Conservation (phyloP, 108 stramenopile species). For the Cylindrotheca fusiformis region DNA sequence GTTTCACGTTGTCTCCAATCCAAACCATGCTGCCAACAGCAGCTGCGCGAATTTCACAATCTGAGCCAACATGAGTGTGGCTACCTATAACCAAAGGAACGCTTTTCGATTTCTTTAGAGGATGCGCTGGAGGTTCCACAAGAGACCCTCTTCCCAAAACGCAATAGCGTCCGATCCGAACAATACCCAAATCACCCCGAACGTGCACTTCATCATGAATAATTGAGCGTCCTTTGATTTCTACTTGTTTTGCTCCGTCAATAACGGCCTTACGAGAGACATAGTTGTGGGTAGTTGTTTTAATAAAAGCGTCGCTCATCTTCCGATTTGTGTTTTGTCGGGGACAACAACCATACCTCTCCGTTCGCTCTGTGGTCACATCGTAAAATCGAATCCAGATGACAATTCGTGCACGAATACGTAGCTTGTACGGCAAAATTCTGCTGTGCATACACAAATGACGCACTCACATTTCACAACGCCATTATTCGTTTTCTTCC, state of each 20-base stretch:
- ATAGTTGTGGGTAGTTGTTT: constrained; percentile 51
- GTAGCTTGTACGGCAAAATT: no score
- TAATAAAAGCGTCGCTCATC: constrained; percentile 43
- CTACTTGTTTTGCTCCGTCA: constrained; percentile 38
- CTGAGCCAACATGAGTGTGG: constrained; percentile 41
- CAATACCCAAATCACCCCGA: constrained; percentile 42
- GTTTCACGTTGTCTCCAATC: constrained; percentile 42
- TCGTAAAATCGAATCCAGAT: no score
- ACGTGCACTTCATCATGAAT: constrained; percentile 26
- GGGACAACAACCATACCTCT: no score
- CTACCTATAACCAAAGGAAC: constrained; percentile 43
- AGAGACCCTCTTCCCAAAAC: constrained; percentile 23
- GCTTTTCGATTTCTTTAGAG: constrained; percentile 1
- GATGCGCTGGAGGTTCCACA: constrained; percentile 36
- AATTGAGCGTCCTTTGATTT: constrained; percentile 46
- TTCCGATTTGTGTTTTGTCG: no score
- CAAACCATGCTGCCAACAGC: constrained; percentile 51
- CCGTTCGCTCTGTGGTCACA: no score
- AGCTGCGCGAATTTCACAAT: constrained; percentile 44
- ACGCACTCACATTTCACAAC: no score
- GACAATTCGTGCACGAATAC: no score
- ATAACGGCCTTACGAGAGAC: constrained; percentile 43
- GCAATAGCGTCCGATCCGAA: constrained; percentile 44
- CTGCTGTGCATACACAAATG: no score
- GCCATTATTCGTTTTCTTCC: no score